These are phyloP conservation scores for Coemansia sp. DNA, from an alignment of 192 early-diverging fungal genomes.

Conservation along the genomic window DNA sequence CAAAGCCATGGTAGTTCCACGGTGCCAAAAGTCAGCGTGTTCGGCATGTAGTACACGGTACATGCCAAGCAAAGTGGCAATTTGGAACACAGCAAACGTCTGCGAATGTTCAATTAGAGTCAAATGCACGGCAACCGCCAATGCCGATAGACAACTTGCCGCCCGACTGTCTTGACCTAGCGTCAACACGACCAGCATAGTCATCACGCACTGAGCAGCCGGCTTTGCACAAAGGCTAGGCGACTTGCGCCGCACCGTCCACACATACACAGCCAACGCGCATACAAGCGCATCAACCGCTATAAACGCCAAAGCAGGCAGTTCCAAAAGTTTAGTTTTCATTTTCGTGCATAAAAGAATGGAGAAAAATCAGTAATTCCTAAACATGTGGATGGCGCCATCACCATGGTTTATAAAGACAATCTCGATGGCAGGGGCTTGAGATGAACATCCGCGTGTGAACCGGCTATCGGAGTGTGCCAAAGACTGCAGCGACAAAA, in stretches of 20 bases:
- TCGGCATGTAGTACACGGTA: constrained; percentile 12
- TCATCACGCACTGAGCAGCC: not conserved
- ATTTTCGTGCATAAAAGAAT: too few relatives aligned
- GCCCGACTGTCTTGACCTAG: not conserved
- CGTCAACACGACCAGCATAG: not conserved
- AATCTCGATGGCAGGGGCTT: too few relatives aligned
- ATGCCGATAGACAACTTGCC: not conserved
- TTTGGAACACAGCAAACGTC: constrained; percentile 11
- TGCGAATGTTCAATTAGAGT: constrained; percentile 2
- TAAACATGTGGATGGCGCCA: too few relatives aligned
- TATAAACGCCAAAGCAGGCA: not conserved
- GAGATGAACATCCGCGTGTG: too few relatives aligned
- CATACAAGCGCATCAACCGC: not conserved
- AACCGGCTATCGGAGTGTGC: too few relatives aligned
- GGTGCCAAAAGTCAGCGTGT: not conserved
- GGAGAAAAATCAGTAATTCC: too few relatives aligned
- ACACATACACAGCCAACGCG: not conserved
- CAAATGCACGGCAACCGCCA: constrained; percentile 6
- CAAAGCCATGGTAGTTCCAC: not conserved
- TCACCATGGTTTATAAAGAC: too few relatives aligned
- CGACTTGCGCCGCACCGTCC: not conserved
- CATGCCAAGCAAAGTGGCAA: constrained; percentile 13
- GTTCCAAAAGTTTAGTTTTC: too few relatives aligned
- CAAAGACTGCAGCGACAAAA: too few relatives aligned
- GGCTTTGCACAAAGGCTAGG: not conserved